A percentile compares a stretch with the other conserved stretches of the same genome.
Evolutionary conservation across 495 filamentous ascomycete species (phyloP).

Genomic region (Lophium mytilinum): DNA sequence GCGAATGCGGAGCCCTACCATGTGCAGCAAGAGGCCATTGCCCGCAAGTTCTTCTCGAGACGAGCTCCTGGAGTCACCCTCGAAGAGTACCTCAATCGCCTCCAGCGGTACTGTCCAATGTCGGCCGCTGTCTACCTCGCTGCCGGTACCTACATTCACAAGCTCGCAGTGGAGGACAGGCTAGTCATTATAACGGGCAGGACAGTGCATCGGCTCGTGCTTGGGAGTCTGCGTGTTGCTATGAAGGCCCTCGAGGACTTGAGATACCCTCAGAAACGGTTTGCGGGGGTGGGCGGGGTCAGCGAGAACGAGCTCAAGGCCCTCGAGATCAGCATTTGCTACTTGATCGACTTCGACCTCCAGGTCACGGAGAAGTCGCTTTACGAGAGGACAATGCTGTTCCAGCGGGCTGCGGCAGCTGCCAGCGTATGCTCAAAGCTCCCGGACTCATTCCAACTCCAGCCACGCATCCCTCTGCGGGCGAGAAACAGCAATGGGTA

Average conservation of each 20-base stretch:
- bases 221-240: conserved; percentile 76
- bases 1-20: conserved; percentile 48
- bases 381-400: conserved; percentile 4
- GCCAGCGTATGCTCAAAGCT: conserved; percentile 8
- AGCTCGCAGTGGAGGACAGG: conserved; percentile 62
- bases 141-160: conserved; percentile 79
- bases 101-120: conserved; percentile 88
- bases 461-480: background rate
- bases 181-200: conserved; percentile 63
- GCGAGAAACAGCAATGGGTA: background rate
- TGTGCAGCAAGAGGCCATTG: conserved; percentile 70
- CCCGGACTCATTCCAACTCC: conserved; percentile 13
- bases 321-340: conserved; percentile 65
- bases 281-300: conserved; percentile 86
- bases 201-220: conserved; percentile 79
- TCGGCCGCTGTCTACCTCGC: conserved; percentile 96
- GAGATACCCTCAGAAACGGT: conserved; percentile 71
- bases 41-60: conserved; percentile 87
- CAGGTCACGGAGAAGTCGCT: conserved; percentile 20
- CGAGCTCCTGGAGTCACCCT: conserved; percentile 70
- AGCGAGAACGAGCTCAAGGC: conserved; percentile 67
- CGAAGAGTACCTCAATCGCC: conserved; percentile 74
- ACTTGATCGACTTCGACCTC: conserved; percentile 33
- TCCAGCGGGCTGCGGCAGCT: conserved; percentile 24
- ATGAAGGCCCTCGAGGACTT: conserved; percentile 91